Percentiles rank a stretch among this genome's conserved stretches.
phyloP scores from a whole-genome alignment of 2,329 filamentous ascomycete species.

The Monilinia fructicola region DNA sequence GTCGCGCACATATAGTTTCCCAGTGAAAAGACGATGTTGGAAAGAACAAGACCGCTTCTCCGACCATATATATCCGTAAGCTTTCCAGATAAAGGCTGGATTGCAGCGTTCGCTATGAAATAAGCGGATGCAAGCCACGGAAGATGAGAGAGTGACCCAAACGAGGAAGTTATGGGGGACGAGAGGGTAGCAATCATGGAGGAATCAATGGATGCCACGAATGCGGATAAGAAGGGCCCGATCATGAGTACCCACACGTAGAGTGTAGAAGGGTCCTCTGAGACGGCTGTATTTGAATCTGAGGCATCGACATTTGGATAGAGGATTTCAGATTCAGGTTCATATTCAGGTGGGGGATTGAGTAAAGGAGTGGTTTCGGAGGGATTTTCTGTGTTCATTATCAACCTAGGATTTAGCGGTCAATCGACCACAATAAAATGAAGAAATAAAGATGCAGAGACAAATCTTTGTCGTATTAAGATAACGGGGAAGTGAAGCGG shows the following conservation, averaged over 20 bases:
- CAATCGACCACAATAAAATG: neutral
- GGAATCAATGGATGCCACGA: constrained; percentile 19
- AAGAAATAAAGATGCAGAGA: neutral
- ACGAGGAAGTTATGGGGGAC: constrained; percentile 20
- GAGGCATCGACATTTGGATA: constrained; percentile 5
- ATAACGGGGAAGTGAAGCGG: neutral
- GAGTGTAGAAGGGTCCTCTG: neutral
- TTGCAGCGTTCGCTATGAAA: constrained; percentile 71
- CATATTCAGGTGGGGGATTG: neutral
- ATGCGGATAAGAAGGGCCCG: constrained; percentile 17
- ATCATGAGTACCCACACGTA: constrained; percentile 9
- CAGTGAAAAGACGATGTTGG: constrained; percentile 63
- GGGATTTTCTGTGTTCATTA: constrained; percentile 9
- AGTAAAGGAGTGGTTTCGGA: constrained; percentile 8
- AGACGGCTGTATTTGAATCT: neutral
- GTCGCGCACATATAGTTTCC: constrained; percentile 65
- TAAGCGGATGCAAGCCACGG: constrained; percentile 60
- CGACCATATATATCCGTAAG: constrained; percentile 70
- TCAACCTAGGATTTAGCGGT: neutral
- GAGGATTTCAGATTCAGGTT: neutral
- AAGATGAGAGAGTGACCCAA: constrained; percentile 50
- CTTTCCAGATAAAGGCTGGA: constrained; percentile 73
- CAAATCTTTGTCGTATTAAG: neutral
- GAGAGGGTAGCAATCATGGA: constrained; percentile 23
- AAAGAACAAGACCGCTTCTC: constrained; percentile 63